Evolutionary conservation across 345 rosid species (phyloP), one percentile per base, ranked within the genome.

Genomic region (Lumnitzera racemosa): DNA sequence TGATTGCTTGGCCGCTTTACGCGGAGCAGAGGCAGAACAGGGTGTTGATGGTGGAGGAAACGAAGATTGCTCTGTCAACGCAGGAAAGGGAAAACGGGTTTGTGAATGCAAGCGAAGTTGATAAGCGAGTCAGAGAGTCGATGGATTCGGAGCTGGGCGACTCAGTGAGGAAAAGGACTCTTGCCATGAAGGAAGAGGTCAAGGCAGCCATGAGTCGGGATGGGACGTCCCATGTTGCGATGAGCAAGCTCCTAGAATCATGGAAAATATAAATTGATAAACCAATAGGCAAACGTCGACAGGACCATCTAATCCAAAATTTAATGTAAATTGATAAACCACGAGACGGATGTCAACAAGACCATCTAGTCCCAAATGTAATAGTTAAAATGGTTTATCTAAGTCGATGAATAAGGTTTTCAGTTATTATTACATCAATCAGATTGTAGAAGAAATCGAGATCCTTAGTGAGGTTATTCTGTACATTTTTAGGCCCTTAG

Each of bases 1-100:
- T 83, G 83, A 64, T 73, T 23, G 76, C 78, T 0, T 80, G 88
- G 77, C 83, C 88, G 2, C 72, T 81, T 10, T 81, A 76, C 27
- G 83, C 83, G 0, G 83, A 79, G 59, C 87, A 81, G 36, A 66
- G 74, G 58, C 69, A 57, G 31, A 80, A 80, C 29, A 74, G 66
- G 63, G 65, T 70, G 55, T 0, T 78, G 43, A 13, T 87, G 50
- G 91, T 85, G 63, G 83, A 77, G 10, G 89, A 77, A 66, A 63
- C 83, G 66, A 74, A 76, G 64, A 55, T 90, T 3, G 90, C 80
- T 2, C 61, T 85, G 48, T 54, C 80, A 3, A 65, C 84, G 75
- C 56, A 23, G 1, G 75, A 76, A 70, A 74, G 76, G 0, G 73
- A 78, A 24, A 55, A 56, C 0, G 84, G 87, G 41, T 69, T 76